Conservation (phyloP, 2,329 filamentous ascomycete genomes). For the Acephala macrosclerotiorum region DNA sequence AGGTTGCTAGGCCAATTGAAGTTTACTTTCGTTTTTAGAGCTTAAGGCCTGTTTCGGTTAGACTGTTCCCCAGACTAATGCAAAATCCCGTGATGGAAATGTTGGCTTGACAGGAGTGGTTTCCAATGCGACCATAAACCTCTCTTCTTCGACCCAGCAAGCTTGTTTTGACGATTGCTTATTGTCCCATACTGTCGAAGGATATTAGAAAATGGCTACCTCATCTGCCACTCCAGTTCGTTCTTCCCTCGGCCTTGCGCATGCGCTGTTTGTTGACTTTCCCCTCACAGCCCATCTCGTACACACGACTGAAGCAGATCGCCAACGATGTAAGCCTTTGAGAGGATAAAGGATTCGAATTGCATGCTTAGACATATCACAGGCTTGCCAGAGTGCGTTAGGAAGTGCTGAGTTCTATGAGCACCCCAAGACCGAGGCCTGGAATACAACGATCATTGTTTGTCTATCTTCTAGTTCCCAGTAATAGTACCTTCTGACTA, state of each 20-base stretch:
- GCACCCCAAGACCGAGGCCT: conserved; percentile 82
- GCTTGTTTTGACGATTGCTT: conserved; percentile 2
- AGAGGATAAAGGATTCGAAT: not conserved
- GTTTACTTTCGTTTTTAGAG: not conserved
- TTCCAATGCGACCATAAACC: conserved; percentile 11
- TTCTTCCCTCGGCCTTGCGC: not conserved
- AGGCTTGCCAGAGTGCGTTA: conserved; percentile 87
- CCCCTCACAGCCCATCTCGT: conserved; percentile 71
- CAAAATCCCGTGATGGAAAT: not conserved
- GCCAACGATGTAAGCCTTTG: conserved; percentile 72
- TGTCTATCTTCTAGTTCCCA: conserved; percentile 44
- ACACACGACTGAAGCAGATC: conserved; percentile 83
- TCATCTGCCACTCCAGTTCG: conserved; percentile 41
- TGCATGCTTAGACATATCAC: conserved; percentile 12
- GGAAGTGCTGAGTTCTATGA: conserved; percentile 81
- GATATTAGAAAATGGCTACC: conserved; percentile 35
- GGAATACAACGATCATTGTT: conserved; percentile 96
- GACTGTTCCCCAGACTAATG: not conserved
- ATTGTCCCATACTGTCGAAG: not conserved
- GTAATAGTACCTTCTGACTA: conserved; percentile 24
- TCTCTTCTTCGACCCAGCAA: not conserved
- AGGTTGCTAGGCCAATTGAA: conserved; percentile 8
- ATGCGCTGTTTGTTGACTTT: conserved; percentile 25
- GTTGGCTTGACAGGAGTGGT: conserved; percentile 1
- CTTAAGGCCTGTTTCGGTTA: not conserved